These are phyloP conservation scores for Spatholobus suberectus DNA, from an alignment of 306 rosid species.

Conservation along the genomic window DNA sequence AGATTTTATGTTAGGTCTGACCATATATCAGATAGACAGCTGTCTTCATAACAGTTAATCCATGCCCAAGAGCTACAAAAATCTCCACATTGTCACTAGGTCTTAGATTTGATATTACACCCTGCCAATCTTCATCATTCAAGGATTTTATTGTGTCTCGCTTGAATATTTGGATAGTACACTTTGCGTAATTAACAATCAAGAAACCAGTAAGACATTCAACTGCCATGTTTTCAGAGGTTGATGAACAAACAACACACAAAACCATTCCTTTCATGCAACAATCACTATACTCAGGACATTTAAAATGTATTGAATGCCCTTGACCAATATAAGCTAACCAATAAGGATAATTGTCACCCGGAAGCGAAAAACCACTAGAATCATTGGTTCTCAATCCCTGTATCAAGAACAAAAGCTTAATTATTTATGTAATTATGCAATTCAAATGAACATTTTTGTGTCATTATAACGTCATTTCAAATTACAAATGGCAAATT, in stretches of 20 bases:
- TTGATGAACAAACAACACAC: conserved; percentile 21
- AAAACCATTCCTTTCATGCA: conserved; percentile 27
- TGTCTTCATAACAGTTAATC: too few relatives aligned
- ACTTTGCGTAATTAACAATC: conserved; percentile 28
- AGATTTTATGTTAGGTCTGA: background rate
- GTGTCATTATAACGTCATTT: background rate
- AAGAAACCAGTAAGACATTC: conserved; percentile 1
- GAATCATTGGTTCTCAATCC: too few relatives aligned
- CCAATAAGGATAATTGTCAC: too few relatives aligned
- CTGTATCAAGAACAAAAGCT: too few relatives aligned
- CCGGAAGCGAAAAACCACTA: too few relatives aligned
- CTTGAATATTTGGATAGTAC: conserved; percentile 23
- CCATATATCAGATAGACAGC: conserved; percentile 7
- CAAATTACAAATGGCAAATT: background rate
- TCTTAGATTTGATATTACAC: conserved; percentile 13
- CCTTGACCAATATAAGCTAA: too few relatives aligned
- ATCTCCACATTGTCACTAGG: too few relatives aligned
- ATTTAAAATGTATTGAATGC: background rate
- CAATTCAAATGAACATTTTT: background rate
- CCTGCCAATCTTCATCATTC: too few relatives aligned
- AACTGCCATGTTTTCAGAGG: background rate
- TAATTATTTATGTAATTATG: too few relatives aligned
- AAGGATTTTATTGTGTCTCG: too few relatives aligned
- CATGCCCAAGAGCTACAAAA: too few relatives aligned
- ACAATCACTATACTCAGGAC: background rate